A percentile compares a stretch with the other conserved stretches of the same genome.
Evolutionary conservation across 768 basidiomycete genomes (phyloP).

Genomic region (Tylopilus balloui): DNA sequence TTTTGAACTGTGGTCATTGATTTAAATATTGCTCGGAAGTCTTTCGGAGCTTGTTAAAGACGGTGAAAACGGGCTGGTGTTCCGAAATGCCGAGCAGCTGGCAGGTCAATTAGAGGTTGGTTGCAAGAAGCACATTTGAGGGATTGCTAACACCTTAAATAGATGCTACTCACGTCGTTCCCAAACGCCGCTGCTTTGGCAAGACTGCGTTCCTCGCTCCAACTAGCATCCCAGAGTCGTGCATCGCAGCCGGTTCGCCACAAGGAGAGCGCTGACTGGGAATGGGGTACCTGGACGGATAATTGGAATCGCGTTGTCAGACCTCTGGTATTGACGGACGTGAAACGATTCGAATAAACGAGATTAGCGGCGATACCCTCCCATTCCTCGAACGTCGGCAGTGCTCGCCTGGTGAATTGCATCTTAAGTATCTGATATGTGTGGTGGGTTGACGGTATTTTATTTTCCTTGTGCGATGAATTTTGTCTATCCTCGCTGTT

Average conservation of each 20-base stretch:
- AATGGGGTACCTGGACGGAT: constrained; percentile 78
- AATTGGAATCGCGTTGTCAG: constrained; percentile 74
- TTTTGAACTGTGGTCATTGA: background rate
- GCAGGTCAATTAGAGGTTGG: constrained; percentile 61
- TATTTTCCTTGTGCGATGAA: background rate
- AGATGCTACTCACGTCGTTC: constrained; percentile 60
- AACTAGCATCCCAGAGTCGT: constrained; percentile 27
- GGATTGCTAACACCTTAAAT: constrained; percentile 1
- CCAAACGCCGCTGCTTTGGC: constrained; percentile 50
- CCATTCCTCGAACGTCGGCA: background rate
- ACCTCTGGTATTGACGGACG: constrained; percentile 47
- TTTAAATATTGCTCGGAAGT: constrained; percentile 36
- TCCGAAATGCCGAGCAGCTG: constrained; percentile 61
- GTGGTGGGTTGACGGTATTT: background rate
- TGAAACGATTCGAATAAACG: constrained; percentile 19
- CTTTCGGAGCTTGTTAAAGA: constrained; percentile 83
- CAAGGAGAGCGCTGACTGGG: constrained; percentile 34
- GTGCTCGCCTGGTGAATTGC: background rate
- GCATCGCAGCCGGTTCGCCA: constrained; percentile 18
- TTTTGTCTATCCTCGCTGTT: background rate
- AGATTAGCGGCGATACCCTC: background rate
- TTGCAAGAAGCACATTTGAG: background rate
- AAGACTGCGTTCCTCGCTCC: constrained; percentile 49
- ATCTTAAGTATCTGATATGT: constrained; percentile 4
- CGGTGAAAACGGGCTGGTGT: constrained; percentile 79